Conservation (phyloP, 345 rosid species). For the Salix udensis region DNA sequence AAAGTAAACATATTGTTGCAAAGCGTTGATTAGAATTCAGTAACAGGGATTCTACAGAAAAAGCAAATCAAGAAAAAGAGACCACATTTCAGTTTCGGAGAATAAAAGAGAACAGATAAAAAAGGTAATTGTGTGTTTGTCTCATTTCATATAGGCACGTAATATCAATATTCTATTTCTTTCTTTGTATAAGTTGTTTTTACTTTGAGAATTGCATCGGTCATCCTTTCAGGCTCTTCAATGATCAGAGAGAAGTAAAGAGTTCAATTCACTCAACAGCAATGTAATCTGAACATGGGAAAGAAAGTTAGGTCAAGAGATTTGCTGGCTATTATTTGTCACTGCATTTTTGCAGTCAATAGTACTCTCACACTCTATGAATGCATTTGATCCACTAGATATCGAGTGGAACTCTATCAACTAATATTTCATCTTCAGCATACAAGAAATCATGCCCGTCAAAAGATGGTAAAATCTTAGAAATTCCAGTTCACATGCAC, state of each 20-base stretch:
- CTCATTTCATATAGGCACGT: background rate
- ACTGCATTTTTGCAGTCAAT: background rate
- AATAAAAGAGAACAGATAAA: background rate
- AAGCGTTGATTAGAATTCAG: background rate
- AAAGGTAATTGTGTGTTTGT: background rate
- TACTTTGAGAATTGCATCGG: background rate
- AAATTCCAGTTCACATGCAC: background rate
- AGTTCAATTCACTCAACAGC: background rate
- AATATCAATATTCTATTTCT: background rate
- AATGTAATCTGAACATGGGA: background rate
- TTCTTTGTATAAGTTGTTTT: background rate
- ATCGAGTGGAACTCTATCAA: background rate
- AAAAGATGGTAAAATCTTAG: background rate
- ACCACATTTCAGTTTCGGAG: background rate
- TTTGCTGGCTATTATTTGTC: background rate
- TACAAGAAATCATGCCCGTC: background rate
- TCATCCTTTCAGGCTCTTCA: background rate
- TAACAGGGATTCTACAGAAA: background rate
- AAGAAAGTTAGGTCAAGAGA: background rate
- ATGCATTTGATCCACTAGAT: background rate
- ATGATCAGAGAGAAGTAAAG: background rate
- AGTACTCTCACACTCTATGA: background rate
- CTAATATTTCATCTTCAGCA: background rate
- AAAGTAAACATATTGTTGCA: conserved; percentile 2
- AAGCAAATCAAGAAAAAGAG: background rate